Evolutionary conservation across 768 basidiomycete species (phyloP).

Genomic region (Termitomyces sp.): DNA sequence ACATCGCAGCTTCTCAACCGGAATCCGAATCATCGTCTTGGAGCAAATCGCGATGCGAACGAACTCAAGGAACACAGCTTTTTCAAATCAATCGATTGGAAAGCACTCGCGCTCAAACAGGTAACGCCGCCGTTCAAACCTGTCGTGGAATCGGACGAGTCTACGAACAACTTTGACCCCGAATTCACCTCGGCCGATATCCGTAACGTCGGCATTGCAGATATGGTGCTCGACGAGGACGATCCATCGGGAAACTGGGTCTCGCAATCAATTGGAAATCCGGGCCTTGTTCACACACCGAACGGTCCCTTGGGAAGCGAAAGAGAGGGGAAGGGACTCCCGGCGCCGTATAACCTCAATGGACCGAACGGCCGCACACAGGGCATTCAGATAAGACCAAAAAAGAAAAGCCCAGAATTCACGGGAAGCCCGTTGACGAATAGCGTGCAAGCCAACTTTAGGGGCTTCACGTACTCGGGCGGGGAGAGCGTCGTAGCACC

Average conservation of each 20-base stretch:
- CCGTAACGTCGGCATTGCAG: constrained; percentile 57
- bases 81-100: constrained; percentile 91
- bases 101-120: constrained; percentile 77
- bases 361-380: constrained; percentile 19
- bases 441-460: constrained; percentile 94
- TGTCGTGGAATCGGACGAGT: constrained; percentile 95
- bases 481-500: constrained; percentile 56
- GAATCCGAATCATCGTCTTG: constrained; percentile 96
- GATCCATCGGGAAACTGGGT: constrained; percentile 75
- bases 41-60: constrained; percentile 82
- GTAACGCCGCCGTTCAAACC: constrained; percentile 98
- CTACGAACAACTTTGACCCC: constrained; percentile 96
- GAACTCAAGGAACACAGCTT: constrained; percentile 97
- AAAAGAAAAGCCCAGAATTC: constrained; percentile 38
- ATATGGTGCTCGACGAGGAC: constrained; percentile 47
- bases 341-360: constrained; percentile 14
- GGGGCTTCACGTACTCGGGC: constrained; percentile 87
- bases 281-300: constrained; percentile 49
- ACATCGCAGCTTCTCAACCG: constrained; percentile 81
- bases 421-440: constrained; percentile 73
- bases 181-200: constrained; percentile 96
- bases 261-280: constrained; percentile 35
- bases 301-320: constrained; percentile 78
- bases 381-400: constrained; percentile 50
- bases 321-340: constrained; percentile 15